Conservation (phyloP, 257 asterid genomes). For the Osmanthus fragrans region DNA sequence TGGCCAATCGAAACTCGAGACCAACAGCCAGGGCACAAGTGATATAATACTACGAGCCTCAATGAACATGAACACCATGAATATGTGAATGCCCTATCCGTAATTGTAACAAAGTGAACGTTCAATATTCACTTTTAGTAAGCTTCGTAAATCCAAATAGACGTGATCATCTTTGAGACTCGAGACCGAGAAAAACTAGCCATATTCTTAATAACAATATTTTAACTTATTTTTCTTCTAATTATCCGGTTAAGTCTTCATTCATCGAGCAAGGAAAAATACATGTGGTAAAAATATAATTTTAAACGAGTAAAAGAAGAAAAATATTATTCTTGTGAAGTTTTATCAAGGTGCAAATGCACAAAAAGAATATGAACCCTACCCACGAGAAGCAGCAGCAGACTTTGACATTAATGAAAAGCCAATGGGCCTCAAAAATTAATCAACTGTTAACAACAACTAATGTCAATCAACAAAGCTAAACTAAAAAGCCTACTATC, state of each 20-base stretch:
- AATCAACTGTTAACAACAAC: slow-evolving; percentile 34
- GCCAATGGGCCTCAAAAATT: slow-evolving; percentile 41
- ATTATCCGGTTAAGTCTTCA: background rate
- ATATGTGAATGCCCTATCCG: too few relatives aligned
- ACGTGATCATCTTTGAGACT: too few relatives aligned
- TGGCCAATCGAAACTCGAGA: too few relatives aligned
- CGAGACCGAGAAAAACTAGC: too few relatives aligned
- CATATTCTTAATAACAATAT: background rate
- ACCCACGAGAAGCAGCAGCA: slow-evolving; percentile 58
- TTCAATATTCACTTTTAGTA: too few relatives aligned
- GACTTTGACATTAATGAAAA: slow-evolving; percentile 35
- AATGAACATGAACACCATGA: too few relatives aligned
- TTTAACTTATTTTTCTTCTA: background rate
- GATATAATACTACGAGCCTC: too few relatives aligned
- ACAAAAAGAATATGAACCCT: slow-evolving; percentile 45
- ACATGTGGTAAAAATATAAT: background rate
- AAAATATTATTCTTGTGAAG: slow-evolving; percentile 36
- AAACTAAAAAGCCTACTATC: slow-evolving; percentile 39
- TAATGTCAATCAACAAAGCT: slow-evolving; percentile 51
- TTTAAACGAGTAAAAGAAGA: slow-evolving; percentile 10
- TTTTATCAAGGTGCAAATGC: slow-evolving; percentile 31
- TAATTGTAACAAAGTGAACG: too few relatives aligned
- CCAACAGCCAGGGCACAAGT: too few relatives aligned
- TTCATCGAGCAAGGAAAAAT: background rate
- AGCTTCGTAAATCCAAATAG: too few relatives aligned